Conservation (phyloP, 768 basidiomycete species). For the Antrodiella citrinella region DNA sequence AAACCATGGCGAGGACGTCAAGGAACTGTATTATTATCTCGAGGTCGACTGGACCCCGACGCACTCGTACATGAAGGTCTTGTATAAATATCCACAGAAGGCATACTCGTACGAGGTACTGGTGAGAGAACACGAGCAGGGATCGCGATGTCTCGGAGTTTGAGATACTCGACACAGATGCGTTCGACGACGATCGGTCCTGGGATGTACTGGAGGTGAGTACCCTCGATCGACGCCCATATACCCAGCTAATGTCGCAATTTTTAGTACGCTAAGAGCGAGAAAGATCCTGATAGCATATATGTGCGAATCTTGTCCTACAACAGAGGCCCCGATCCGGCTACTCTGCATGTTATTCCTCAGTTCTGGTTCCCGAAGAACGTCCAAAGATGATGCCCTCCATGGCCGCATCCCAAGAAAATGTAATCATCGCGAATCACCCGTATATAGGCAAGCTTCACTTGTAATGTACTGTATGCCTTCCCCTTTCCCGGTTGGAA, state of each 20-base stretch:
- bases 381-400: constrained; percentile 70
- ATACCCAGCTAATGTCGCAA: constrained; percentile 4
- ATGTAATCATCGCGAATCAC: constrained; percentile 66
- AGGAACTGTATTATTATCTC: constrained; percentile 97
- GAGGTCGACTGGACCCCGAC: constrained; percentile 99
- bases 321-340: constrained; percentile 93
- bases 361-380: constrained; percentile 98
- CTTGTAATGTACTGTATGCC: constrained; percentile 86
- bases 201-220: constrained; percentile 97
- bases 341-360: constrained; percentile 89
- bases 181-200: constrained; percentile 87
- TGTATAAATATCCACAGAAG: constrained; percentile 97
- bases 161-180: constrained; percentile 89
- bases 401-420: constrained; percentile 47
- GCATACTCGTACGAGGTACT: constrained; percentile 92
- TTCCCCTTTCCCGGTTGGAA: constrained; percentile 83
- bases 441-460: constrained; percentile 66
- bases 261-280: constrained; percentile 90
- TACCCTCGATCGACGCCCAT: constrained; percentile 9
- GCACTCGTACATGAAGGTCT: constrained; percentile 99
- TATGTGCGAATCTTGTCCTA: constrained; percentile 94
- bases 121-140: constrained; percentile 78
- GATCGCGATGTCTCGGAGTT: constrained; percentile 83
- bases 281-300: constrained; percentile 78
- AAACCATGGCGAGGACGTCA: constrained; percentile 99